These are phyloP conservation scores for Globisporangium carolinianum DNA, from an alignment of 352 stramenopile species.

Conservation along the genomic window DNA sequence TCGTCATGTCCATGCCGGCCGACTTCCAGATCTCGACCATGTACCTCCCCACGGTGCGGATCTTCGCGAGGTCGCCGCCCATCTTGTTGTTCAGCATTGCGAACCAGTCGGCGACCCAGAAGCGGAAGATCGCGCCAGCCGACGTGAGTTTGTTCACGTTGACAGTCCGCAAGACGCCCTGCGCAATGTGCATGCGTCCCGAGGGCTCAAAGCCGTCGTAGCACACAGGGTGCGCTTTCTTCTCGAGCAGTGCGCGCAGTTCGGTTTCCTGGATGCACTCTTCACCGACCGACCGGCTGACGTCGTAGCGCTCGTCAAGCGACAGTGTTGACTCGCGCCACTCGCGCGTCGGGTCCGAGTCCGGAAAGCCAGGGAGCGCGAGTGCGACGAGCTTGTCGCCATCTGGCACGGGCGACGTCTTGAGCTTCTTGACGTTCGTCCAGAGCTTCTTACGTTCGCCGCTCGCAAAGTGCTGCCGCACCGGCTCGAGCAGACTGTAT, in stretches of 20 bases:
- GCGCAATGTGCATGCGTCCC: constrained; percentile 99
- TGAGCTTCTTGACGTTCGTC: constrained; percentile 89
- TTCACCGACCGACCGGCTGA: constrained; percentile 85
- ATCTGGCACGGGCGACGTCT: constrained; percentile 53
- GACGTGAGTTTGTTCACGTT: constrained; percentile 95
- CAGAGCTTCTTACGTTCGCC: constrained; percentile 95
- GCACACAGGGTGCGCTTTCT: constrained; percentile 86
- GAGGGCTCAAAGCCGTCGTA: constrained; percentile 99
- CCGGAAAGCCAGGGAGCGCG: constrained; percentile 49
- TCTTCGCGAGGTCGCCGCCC: constrained; percentile 96
- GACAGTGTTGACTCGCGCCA: constrained; percentile 76
- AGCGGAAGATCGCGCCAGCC: constrained; percentile 95
- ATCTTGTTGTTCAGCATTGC: constrained; percentile 99
- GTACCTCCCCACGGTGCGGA: constrained; percentile 93
- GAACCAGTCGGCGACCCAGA: constrained; percentile 99
- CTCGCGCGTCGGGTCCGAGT: constrained; percentile 37
- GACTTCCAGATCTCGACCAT: constrained; percentile 99
- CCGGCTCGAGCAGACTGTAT: constrained; percentile 88
- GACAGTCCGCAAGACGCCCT: constrained; percentile 94
- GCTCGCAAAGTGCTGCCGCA: constrained; percentile 94
- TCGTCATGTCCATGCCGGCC: constrained; percentile 97
- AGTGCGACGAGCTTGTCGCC: constrained; percentile 71
- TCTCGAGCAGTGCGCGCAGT: constrained; percentile 73
- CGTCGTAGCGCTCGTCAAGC: constrained; percentile 72
- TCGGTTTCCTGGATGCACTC: constrained; percentile 93